Evolutionary conservation across 345 rosid genomes (phyloP), one percentile per base, ranked within the genome.

Genomic region (Euphorbia peplus): DNA sequence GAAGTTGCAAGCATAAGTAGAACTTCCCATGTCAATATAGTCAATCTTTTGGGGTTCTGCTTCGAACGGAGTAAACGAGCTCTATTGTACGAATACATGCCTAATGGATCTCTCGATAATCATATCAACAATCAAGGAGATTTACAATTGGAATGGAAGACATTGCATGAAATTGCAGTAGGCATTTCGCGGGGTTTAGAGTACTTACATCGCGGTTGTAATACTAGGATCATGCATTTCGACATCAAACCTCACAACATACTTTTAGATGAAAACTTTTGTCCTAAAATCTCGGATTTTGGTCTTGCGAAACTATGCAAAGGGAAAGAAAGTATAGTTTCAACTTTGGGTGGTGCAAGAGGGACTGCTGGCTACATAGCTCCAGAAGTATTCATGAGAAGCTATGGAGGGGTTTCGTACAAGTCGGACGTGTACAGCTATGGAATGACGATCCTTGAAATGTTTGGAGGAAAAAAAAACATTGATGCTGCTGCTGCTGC

Each of bases 21-120:
- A 55, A 83, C 78, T 21, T 72, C 74, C 4, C 86, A 77, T 16
- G 67, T 78, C 5, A 75, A 80, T 69, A 50, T 77, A 19, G 76
- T 80, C 8, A 28, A 51, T 12, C 65, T 83, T 14, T 42, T 82
- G 30, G 87, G 87, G 5, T 86, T 84, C 59, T 85, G 84, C 60
- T 64, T 59, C 7, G 76, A 78, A 15, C 63, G 63, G 62, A 75
- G 37, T 13, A 59, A 64, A 64, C 69, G 68, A 37, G 71, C 77
- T 42, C 15, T 76, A 62, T 51, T 82, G 3, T 79, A 76, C 37
- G 79, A 79, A 12, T 79, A 70, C 56, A 65, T 79, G 77, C 57
- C 79, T 0, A 76, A 80, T 55, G 86, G 81, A 64, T 70, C 80
- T 26, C 54, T 76, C 3, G 78, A 80, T 53, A 76, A 67, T 16